Conservation (phyloP, 2,329 filamentous ascomycete species). For the Fusarium longipes region DNA sequence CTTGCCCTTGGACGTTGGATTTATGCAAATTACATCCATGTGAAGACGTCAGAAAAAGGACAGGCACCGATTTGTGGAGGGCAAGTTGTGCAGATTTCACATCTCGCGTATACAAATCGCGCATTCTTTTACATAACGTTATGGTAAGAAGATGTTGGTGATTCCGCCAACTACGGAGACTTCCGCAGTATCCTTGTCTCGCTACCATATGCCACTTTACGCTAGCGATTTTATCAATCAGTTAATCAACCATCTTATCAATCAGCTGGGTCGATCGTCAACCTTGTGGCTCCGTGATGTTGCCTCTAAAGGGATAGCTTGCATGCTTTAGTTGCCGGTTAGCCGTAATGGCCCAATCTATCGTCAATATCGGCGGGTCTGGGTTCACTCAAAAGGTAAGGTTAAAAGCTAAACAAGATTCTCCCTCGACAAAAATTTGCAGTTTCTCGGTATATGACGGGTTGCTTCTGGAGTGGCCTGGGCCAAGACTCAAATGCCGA, state of each 20-base stretch:
- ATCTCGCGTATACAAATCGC: neutral
- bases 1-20: too few relatives aligned
- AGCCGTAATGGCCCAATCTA: neutral
- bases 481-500: neutral
- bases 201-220: neutral
- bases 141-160: neutral
- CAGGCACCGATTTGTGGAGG: neutral
- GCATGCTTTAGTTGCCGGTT: neutral
- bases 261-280: neutral
- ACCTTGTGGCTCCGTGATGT: neutral
- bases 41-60: too few relatives aligned
- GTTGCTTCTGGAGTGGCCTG: neutral
- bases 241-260: slow-evolving; percentile 12
- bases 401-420: neutral
- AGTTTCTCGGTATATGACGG: neutral
- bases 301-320: neutral
- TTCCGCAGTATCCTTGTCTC: neutral
- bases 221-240: slow-evolving; percentile 6
- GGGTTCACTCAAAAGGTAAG: neutral
- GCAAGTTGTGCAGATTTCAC: too few relatives aligned
- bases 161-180: neutral
- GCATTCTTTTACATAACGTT: neutral
- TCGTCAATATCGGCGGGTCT: neutral
- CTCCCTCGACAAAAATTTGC: neutral
- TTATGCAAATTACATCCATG: too few relatives aligned